Evolutionary conservation across 169 alveolate species (phyloP), one percentile per base, ranked within the genome.

Genomic region (Plasmodium blacklocki): DNA sequence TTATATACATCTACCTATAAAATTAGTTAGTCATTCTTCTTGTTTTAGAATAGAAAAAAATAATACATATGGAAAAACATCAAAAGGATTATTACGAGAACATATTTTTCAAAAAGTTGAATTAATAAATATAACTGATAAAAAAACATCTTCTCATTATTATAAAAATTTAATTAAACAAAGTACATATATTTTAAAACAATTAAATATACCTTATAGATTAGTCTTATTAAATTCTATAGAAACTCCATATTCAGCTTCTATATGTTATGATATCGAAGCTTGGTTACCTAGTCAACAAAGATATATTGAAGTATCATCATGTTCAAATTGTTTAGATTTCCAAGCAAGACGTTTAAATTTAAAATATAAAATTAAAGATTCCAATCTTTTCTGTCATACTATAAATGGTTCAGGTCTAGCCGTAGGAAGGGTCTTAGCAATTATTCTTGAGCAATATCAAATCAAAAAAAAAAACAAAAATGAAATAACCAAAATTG

Each of bases 21-120:
- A 73, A 80, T 45, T 94, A 74, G 91, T 89, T 72, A 73, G 94
- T 29, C 93, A 93, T 73, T 88, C 95, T 0, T 89, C 93, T 9
- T 94, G 96, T 49, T 94, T 94, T 73, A 49, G 96, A 64, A 67
- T 75, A 19, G 96, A 94, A 76, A 94, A 91, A 50, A 94, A 93
- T 80, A 19, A 43, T 52, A 93, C 92, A 43, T 93, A 94, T 73
- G 96, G 96, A 8, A 76, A 89, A 71, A 76, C 92, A 45, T 83
- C 96, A 15, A 88, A 94, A 58, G 96, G 96, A 14, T 89, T 94
- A 50, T 89, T 94, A 66, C 86, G 96, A 56, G 93, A 93, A 62
- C 94, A 91, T 73, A 94, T 93, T 76, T 94, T 94, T 75, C 95
- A 93, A 64, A 94, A 94, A 54, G 95, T 94, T 3, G 96, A 94